Evolutionary conservation across 2,329 filamentous ascomycete genomes (phyloP).

Genomic region (Macroventuria anomochaeta): DNA sequence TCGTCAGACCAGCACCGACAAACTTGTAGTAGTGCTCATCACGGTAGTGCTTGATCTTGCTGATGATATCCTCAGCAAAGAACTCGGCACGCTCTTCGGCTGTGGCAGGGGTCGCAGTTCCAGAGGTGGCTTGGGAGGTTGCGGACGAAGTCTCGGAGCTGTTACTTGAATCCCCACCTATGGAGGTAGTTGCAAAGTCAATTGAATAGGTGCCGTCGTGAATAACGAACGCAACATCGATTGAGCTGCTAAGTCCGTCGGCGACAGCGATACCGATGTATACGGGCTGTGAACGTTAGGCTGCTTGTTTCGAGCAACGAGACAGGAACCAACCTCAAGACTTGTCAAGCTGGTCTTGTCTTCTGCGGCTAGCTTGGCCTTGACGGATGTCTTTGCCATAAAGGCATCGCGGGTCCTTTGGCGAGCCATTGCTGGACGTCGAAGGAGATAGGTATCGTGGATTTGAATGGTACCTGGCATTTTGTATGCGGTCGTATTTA

Average conservation of each 20-base stretch:
- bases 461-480: slow-evolving; percentile 4
- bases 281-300: slow-evolving; percentile 46
- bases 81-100: slow-evolving; percentile 24
- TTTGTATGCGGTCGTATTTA: slow-evolving; percentile 1
- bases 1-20: slow-evolving; percentile 73
- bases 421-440: slow-evolving; percentile 26
- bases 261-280: slow-evolving; percentile 69
- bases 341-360: slow-evolving; percentile 20
- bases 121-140: slow-evolving; percentile 15
- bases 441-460: background rate
- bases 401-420: slow-evolving; percentile 36
- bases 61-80: slow-evolving; percentile 66
- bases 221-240: slow-evolving; percentile 64
- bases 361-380: slow-evolving; percentile 26
- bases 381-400: slow-evolving; percentile 32
- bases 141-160: slow-evolving; percentile 11
- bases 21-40: slow-evolving; percentile 74
- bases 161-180: slow-evolving; percentile 5
- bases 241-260: slow-evolving; percentile 58
- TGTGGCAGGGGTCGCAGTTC: slow-evolving; percentile 21
- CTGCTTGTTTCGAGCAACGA: background rate
- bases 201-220: slow-evolving; percentile 78
- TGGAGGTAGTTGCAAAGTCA: slow-evolving; percentile 66
- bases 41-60: slow-evolving; percentile 65
- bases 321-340: slow-evolving; percentile 21